Conservation (phyloP, 1,284 basidiomycete genomes). For the Porphyrellus sp. region DNA sequence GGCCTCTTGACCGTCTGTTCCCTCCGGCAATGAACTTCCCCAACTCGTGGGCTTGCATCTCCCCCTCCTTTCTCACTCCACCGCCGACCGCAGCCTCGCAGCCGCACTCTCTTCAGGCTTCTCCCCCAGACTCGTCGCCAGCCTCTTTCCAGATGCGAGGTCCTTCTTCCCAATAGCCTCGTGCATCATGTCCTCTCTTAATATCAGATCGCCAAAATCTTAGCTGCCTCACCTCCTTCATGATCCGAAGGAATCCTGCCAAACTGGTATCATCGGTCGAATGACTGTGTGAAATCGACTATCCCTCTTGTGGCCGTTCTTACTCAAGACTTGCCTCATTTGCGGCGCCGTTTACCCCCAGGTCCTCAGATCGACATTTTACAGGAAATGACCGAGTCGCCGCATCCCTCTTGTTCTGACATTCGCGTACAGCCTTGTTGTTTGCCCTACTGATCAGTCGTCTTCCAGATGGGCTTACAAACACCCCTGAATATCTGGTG, state of each 20-base stretch:
- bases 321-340: conserved; percentile 15
- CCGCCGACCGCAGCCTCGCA: conserved; percentile 10
- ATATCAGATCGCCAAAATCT: conserved; percentile 35
- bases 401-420: conserved; percentile 12
- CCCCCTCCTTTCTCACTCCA: conserved; percentile 10
- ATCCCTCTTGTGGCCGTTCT: conserved; percentile 2
- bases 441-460: conserved; percentile 17
- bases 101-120: not conserved
- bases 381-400: conserved; percentile 18
- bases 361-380: conserved; percentile 11
- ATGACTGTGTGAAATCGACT: conserved; percentile 30
- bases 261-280: conserved; percentile 17
- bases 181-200: conserved; percentile 31
- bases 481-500: conserved; percentile 29
- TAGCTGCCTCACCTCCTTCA: conserved; percentile 29
- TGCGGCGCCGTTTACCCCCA: not conserved
- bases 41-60: not conserved
- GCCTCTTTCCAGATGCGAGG: not conserved
- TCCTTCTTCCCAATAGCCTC: conserved; percentile 20
- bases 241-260: conserved; percentile 27
- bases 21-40: conserved; percentile 27
- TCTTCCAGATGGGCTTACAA: conserved; percentile 20
- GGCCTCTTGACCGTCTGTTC: conserved; percentile 18
- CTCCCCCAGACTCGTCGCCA: not conserved
- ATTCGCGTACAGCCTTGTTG: conserved; percentile 28